Percentiles rank a stretch among this genome's conserved stretches.
Conservation (phyloP, 176 grass and related monocot genomes). For the Oryza coarctata region DNA sequence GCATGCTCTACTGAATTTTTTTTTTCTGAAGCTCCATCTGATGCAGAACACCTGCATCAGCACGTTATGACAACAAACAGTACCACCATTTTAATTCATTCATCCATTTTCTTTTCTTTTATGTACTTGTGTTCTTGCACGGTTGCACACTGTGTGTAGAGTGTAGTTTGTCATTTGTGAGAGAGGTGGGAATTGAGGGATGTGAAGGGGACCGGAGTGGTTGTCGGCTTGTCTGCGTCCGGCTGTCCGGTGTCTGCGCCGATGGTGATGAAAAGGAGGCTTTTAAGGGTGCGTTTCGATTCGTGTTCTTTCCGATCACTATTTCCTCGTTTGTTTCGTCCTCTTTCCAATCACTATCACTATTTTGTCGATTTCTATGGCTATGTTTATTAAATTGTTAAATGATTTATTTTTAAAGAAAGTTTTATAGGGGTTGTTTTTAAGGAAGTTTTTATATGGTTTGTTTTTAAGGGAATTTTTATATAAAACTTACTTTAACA, state of each 20-base stretch:
- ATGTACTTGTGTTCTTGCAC: neutral
- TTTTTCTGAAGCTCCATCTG: neutral
- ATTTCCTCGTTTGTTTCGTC: too few relatives aligned
- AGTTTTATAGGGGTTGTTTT: too few relatives aligned
- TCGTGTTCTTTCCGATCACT: too few relatives aligned
- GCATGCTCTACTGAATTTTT: neutral
- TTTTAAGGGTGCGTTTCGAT: too few relatives aligned
- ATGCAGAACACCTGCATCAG: neutral
- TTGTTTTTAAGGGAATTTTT: too few relatives aligned
- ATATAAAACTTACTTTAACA: too few relatives aligned
- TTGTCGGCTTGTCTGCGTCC: neutral
- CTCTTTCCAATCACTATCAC: too few relatives aligned
- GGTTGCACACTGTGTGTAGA: neutral
- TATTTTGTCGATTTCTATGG: too few relatives aligned
- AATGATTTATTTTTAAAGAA: too few relatives aligned
- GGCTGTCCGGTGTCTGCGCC: neutral
- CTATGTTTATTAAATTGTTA: too few relatives aligned
- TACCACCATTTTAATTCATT: neutral
- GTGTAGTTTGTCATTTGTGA: neutral
- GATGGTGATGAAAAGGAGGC: neutral
- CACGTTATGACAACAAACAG: neutral
- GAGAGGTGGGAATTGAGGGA: too few relatives aligned
- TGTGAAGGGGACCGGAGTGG: neutral
- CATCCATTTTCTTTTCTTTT: neutral
- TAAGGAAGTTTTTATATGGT: too few relatives aligned